phyloP scores from a whole-genome alignment of 345 rosid genomes.

The Gossypium turneri region DNA sequence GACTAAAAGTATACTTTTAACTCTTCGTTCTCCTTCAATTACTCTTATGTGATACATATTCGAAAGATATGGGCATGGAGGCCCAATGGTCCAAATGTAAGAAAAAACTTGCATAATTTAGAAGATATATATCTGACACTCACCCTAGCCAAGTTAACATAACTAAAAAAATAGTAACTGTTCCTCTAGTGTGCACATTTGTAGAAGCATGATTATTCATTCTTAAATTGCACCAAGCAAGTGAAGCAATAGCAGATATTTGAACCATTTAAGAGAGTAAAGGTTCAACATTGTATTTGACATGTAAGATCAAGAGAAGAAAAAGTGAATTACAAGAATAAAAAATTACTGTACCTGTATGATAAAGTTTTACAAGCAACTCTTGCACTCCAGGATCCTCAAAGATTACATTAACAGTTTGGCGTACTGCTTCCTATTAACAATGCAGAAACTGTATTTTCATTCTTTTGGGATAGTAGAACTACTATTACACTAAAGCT shows the following conservation, averaged over 20 bases:
- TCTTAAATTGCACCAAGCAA: background rate
- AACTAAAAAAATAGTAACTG: background rate
- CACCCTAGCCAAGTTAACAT: background rate
- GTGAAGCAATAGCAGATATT: background rate
- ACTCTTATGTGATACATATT: too few species aligned
- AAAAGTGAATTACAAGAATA: background rate
- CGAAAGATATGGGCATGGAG: background rate
- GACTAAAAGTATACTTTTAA: background rate
- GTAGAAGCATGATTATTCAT: background rate
- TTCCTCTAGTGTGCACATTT: background rate
- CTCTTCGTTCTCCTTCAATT: background rate
- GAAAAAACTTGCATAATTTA: background rate
- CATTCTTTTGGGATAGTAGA: background rate
- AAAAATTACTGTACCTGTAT: slow-evolving; percentile 48
- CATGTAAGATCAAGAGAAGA: background rate
- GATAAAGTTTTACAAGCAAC: slow-evolving; percentile 90
- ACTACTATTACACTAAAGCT: background rate
- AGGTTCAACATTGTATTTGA: background rate
- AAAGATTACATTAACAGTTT: slow-evolving; percentile 83
- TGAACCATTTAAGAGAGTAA: background rate
- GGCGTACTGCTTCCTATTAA: slow-evolving; percentile 88
- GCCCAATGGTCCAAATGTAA: background rate
- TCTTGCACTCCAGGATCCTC: slow-evolving; percentile 99
- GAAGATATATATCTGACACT: background rate
- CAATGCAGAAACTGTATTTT: slow-evolving; percentile 14